phyloP scores from a whole-genome alignment of 352 stramenopile species.

The Halophytophthora polymorphica region DNA sequence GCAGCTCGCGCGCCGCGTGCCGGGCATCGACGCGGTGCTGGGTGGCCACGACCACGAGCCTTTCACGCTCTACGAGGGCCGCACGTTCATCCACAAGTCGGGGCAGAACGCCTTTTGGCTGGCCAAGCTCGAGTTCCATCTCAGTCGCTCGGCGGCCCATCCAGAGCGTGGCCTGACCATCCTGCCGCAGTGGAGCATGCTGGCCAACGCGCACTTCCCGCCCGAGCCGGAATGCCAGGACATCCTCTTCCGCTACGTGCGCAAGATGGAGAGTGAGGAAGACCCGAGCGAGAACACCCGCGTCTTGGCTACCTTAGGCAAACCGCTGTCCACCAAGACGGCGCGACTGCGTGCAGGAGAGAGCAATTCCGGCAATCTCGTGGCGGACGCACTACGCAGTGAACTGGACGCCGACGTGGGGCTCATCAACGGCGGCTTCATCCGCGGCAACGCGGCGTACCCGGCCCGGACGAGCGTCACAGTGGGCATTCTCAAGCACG shows the following conservation, averaged over 20 bases:
- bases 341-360: slow-evolving; percentile 67
- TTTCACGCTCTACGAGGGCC: slow-evolving; percentile 75
- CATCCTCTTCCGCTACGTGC: slow-evolving; percentile 76
- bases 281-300: slow-evolving; percentile 35
- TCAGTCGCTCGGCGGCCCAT: slow-evolving; percentile 37
- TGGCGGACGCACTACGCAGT: slow-evolving; percentile 71
- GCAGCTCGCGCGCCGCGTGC: slow-evolving; percentile 52
- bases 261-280: slow-evolving; percentile 56
- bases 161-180: slow-evolving; percentile 45
- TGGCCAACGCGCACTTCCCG: slow-evolving; percentile 55
- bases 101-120: slow-evolving; percentile 88
- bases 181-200: slow-evolving; percentile 81
- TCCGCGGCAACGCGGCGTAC: slow-evolving; percentile 80
- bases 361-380: slow-evolving; percentile 73
- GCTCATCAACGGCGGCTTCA: slow-evolving; percentile 89
- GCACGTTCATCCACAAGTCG: slow-evolving; percentile 89
- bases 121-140: slow-evolving; percentile 68
- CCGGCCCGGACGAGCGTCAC: slow-evolving; percentile 64
- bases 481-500: slow-evolving; percentile 69
- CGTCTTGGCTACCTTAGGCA: slow-evolving; percentile 48
- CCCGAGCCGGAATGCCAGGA: slow-evolving; percentile 54
- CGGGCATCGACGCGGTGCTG: slow-evolving; percentile 83
- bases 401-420: slow-evolving; percentile 65
- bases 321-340: slow-evolving; percentile 68
- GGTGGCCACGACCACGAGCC: slow-evolving; percentile 92